Percentiles rank a stretch among this genome's conserved stretches.
Evolutionary conservation across 2,329 filamentous ascomycete species (phyloP).

Genomic region (Fusarium heterosporum): DNA sequence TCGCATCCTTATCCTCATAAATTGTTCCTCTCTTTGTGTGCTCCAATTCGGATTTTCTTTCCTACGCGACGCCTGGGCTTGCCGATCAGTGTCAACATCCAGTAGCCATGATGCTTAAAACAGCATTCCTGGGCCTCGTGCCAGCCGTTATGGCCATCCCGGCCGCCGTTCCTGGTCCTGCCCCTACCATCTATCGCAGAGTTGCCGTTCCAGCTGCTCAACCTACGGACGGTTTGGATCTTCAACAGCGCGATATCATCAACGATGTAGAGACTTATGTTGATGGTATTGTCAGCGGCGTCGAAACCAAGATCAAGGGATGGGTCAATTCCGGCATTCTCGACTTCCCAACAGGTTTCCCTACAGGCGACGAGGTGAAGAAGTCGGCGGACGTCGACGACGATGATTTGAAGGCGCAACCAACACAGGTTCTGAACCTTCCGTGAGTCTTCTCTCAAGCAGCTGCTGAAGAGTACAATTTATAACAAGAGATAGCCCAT

Average conservation of each 20-base stretch:
- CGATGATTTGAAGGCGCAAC: slow-evolving; percentile 68
- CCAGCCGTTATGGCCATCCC: slow-evolving; percentile 41
- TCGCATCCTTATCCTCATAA: slow-evolving; percentile 1
- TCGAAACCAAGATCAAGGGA: slow-evolving; percentile 68
- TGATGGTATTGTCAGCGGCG: slow-evolving; percentile 60
- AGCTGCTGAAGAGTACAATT: not conserved
- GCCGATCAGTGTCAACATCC: not conserved
- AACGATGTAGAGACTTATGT: slow-evolving; percentile 63
- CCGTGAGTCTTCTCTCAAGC: slow-evolving; percentile 55
- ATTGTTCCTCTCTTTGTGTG: not conserved
- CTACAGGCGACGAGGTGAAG: slow-evolving; percentile 69
- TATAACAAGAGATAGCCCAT: slow-evolving; percentile 56
- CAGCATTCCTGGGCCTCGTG: slow-evolving; percentile 41
- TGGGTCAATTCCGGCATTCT: slow-evolving; percentile 74
- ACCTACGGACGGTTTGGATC: slow-evolving; percentile 41
- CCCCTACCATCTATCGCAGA: slow-evolving; percentile 35
- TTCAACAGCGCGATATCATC: slow-evolving; percentile 51
- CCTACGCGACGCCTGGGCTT: not conserved
- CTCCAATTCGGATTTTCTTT: slow-evolving; percentile 1
- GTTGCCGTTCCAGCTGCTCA: slow-evolving; percentile 37
- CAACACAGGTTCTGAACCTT: slow-evolving; percentile 78
- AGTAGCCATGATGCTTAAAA: slow-evolving; percentile 31
- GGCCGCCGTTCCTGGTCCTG: slow-evolving; percentile 38
- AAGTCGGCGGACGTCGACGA: slow-evolving; percentile 70
- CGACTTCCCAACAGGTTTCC: slow-evolving; percentile 75